Conservation (phyloP, 495 filamentous ascomycete genomes). For the Lasiosphaeria ovina region DNA sequence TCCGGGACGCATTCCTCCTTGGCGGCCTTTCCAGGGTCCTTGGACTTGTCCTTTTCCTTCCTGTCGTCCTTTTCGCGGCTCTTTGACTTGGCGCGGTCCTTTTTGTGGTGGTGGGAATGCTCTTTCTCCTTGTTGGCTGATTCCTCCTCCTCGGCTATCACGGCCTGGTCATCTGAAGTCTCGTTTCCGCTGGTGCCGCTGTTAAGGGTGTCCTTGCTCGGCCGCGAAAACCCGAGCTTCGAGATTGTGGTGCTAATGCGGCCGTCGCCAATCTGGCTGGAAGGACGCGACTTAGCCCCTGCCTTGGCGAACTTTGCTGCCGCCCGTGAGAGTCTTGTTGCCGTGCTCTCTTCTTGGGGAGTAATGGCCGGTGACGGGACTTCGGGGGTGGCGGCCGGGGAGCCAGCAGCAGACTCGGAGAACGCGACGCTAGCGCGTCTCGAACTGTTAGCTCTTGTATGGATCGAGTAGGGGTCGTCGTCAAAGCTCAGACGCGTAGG, state of each 20-base stretch:
- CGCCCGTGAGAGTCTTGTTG: constrained; percentile 55
- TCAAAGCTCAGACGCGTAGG: constrained; percentile 34
- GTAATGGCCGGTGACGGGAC: constrained; percentile 38
- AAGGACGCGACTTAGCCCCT: constrained; percentile 61
- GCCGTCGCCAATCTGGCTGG: constrained; percentile 65
- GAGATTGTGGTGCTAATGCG: constrained; percentile 66
- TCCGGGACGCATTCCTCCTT: constrained; percentile 52
- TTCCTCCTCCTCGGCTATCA: constrained; percentile 38
- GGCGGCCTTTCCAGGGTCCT: constrained; percentile 23
- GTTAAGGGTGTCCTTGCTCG: constrained; percentile 48
- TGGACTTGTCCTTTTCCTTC: constrained; percentile 37
- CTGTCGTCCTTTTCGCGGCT: constrained; percentile 34
- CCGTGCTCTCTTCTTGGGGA: constrained; percentile 51
- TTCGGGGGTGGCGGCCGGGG: constrained; percentile 35
- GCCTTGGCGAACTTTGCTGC: constrained; percentile 56
- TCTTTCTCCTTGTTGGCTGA: constrained; percentile 31
- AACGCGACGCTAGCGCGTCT: constrained; percentile 48
- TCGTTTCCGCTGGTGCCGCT: constrained; percentile 27
- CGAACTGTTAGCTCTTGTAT: constrained; percentile 35
- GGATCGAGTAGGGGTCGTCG: constrained; percentile 32
- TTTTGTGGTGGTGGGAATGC: constrained; percentile 42
- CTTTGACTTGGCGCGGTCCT: constrained; percentile 47
- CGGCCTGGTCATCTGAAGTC: constrained; percentile 35
- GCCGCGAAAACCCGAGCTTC: constrained; percentile 55
- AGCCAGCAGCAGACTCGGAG: constrained; percentile 44